A percentile compares a stretch with the other conserved stretches of the same genome.
Conservation (phyloP, 2,329 filamentous ascomycete species). For the Coniochaeta hoffmannii region DNA sequence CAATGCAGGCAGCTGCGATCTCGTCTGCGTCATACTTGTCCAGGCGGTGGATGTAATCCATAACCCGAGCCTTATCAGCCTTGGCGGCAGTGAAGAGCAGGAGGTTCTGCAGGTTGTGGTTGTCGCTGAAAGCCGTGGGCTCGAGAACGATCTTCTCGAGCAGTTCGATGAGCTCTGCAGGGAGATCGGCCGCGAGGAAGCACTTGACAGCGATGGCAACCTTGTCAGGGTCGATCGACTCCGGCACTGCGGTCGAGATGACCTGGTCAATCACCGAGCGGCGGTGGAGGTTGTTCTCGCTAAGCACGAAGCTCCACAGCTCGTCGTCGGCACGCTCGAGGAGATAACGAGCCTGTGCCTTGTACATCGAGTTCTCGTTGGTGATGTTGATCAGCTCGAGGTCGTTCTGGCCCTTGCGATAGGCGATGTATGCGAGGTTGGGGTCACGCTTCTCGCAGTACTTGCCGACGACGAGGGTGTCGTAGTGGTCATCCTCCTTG, state of each 20-base stretch:
- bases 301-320: constrained; percentile 91
- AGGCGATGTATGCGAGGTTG: constrained; percentile 90
- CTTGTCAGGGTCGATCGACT: constrained; percentile 87
- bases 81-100: constrained; percentile 95
- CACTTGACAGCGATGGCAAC: constrained; percentile 91
- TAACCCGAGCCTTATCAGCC: constrained; percentile 88
- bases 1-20: constrained; percentile 87
- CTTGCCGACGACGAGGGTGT: constrained; percentile 85
- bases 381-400: constrained; percentile 95
- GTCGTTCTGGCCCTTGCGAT: constrained; percentile 95
- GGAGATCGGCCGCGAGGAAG: constrained; percentile 85
- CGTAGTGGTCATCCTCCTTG: constrained; percentile 95
- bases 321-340: constrained; percentile 84
- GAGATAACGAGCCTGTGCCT: constrained; percentile 91
- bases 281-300: constrained; percentile 90
- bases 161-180: constrained; percentile 90
- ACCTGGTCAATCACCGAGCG: constrained; percentile 94
- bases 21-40: constrained; percentile 86
- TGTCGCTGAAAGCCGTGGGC: constrained; percentile 97
- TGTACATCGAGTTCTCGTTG: constrained; percentile 99
- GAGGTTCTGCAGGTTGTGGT: constrained; percentile 90
- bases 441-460: constrained; percentile 99
- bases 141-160: constrained; percentile 99
- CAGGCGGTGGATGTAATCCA: constrained; percentile 92
- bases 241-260: constrained; percentile 87